Conservation (phyloP, 2,329 filamentous ascomycete species). For the Pyricularia sp. region DNA sequence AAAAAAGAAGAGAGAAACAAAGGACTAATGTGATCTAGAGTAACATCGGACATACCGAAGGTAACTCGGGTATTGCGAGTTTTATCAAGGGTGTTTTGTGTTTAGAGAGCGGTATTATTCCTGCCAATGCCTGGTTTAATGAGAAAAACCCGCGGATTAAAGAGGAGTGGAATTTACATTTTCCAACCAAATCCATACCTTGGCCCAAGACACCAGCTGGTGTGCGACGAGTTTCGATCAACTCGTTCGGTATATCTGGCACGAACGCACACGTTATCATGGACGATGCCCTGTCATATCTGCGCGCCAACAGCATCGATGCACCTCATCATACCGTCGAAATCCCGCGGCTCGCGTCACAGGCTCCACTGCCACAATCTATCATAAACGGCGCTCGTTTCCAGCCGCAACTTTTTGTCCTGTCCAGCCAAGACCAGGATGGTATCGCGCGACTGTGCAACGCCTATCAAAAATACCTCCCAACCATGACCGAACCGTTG, state of each 20-base stretch:
- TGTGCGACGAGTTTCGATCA: slow-evolving; percentile 39
- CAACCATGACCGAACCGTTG: neutral
- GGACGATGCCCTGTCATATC: slow-evolving; percentile 28
- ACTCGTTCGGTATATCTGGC: slow-evolving; percentile 50
- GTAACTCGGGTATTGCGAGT: slow-evolving; percentile 33
- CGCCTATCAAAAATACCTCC: slow-evolving; percentile 8
- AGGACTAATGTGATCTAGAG: slow-evolving; percentile 10
- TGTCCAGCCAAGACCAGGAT: slow-evolving; percentile 12
- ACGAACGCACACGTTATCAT: slow-evolving; percentile 45
- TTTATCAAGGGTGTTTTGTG: slow-evolving; percentile 29
- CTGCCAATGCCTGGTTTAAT: slow-evolving; percentile 42
- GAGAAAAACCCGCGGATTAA: slow-evolving; percentile 35
- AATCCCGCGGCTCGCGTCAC: neutral
- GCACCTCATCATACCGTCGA: neutral
- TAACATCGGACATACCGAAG: slow-evolving; percentile 36
- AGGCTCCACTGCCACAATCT: neutral
- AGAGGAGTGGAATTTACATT: slow-evolving; percentile 34
- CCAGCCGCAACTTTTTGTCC: slow-evolving; percentile 9
- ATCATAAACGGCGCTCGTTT: neutral
- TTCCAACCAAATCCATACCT: slow-evolving; percentile 16
- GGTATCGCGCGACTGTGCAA: slow-evolving; percentile 8
- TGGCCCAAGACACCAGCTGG: slow-evolving; percentile 19
- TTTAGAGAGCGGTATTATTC: slow-evolving; percentile 34
- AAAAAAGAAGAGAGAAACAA: too few species aligned
- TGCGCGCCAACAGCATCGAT: neutral